Evolutionary conservation across 768 basidiomycete genomes (phyloP), one percentile per base, ranked within the genome.

Genomic region (Tubosaeta sp.): DNA sequence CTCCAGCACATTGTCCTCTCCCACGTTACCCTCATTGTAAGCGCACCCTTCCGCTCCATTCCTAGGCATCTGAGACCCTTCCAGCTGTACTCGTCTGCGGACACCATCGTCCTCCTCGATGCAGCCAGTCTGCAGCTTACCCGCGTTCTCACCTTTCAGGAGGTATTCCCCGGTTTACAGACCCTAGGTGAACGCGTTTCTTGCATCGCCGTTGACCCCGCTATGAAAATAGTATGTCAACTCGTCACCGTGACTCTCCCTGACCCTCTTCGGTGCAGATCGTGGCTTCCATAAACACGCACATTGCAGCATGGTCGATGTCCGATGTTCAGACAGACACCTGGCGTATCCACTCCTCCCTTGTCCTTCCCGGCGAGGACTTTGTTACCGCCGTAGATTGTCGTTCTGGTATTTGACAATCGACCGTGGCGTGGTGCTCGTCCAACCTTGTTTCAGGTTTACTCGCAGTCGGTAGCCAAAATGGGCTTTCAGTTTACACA

Each of bases 321-420:
- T 87, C 87, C 21, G 83, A 79, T 34, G 74, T 77, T 14, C 77
- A 80, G 53, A 71, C 79, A 32, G 76, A 82, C 58, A 73, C 75
- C 7, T 93, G 88, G 88, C 78, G 83, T 30, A 78, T 93, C 8
- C 91, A 94, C 64, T 92, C 91, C 3, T 86, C 89, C 18, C 75
- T 93, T 5, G 60, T 78, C n/a, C 76, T 90, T 39, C 78, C 83
- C 1, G 76, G 80, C 40, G 72, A 68, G 21, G 74, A 79, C 45
- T 49, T 62, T 6, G 75, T 91, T 21, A 83, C 82, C 5, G 70
- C 84, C 9, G 63, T 92, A 46, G 86, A 87, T 64, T 87, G 82
- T 62, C 83, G 79, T 71, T 85, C 86, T 55, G 90, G 90, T 90
- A 45, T 58, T 53, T 44, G 30, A 29, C 30, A 31, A 18, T 25